Percentiles rank a stretch among this genome's conserved stretches.
Conservation (phyloP, 75 land plant species). For the Selaginella moellendorffii region DNA sequence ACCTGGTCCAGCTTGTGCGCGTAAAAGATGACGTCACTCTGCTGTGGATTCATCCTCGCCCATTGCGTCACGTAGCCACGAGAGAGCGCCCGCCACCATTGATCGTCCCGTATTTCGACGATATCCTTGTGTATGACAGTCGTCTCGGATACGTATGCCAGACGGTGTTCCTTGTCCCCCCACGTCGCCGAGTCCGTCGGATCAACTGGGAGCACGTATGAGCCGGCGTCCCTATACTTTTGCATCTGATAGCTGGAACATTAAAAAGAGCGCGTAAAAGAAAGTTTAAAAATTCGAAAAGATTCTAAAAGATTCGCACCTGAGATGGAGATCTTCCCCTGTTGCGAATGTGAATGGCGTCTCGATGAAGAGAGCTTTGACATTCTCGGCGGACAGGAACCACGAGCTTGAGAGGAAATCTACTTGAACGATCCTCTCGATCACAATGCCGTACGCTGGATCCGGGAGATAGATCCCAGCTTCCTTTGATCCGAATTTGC, state of each 20-base stretch:
- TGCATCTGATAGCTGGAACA: conserved; percentile 85
- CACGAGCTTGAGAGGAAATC: conserved; percentile 97
- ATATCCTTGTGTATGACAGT: conserved; percentile 95
- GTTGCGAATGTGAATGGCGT: conserved; percentile 80
- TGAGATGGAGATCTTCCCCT: conserved; percentile 94
- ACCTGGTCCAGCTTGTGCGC: conserved; percentile 76
- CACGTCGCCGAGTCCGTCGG: conserved; percentile 83
- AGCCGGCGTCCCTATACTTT: conserved; percentile 90
- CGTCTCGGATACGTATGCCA: conserved; percentile 92
- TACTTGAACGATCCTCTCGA: conserved; percentile 75
- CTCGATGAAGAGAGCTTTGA: conserved; percentile 76
- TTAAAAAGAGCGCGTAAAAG: too few relatives aligned
- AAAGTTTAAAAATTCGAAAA: not conserved
- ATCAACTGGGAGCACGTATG: conserved; percentile 80
- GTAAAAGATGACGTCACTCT: conserved; percentile 75
- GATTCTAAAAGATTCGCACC: conserved; percentile 24
- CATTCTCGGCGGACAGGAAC: conserved; percentile 82
- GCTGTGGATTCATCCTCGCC: conserved; percentile 96
- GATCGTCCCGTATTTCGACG: conserved; percentile 74
- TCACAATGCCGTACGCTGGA: conserved; percentile 80
- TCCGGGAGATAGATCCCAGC: conserved; percentile 95
- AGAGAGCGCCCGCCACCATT: conserved; percentile 91
- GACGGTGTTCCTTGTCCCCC: conserved; percentile 98
- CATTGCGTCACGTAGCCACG: conserved; percentile 89
- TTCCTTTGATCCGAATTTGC: conserved; percentile 81